Percentiles rank a stretch among this genome's conserved stretches.
Evolutionary conservation across 2,329 filamentous ascomycete species (phyloP).

Genomic region (Pseudocercospora vitis): DNA sequence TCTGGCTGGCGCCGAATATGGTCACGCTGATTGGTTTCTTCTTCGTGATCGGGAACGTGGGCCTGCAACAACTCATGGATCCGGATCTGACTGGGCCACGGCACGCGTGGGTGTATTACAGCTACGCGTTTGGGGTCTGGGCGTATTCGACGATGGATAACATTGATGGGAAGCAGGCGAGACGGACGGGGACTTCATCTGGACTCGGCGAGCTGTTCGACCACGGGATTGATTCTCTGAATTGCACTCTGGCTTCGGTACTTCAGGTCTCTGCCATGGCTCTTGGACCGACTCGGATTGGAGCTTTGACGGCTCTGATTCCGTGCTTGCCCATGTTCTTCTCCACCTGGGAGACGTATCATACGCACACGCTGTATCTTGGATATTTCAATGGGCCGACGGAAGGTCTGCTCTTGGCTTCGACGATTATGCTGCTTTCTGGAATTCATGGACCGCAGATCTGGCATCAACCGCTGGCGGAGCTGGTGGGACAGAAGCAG

Average conservation of each 20-base stretch:
- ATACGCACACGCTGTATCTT: conserved; percentile 94
- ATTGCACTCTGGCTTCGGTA: conserved; percentile 90
- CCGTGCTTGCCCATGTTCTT: conserved; percentile 98
- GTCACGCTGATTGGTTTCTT: conserved; percentile 93
- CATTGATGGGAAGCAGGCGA: conserved; percentile 95
- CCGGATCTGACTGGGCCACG: conserved; percentile 75
- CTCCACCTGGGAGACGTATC: conserved; percentile 99
- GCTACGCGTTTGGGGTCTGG: conserved; percentile 93
- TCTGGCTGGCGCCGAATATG: conserved; percentile 98
- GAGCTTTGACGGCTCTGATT: conserved; percentile 86
- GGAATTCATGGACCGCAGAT: conserved; percentile 85
- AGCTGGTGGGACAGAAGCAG: conserved; percentile 61
- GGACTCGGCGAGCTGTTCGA: conserved; percentile 96
- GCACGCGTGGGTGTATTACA: conserved; percentile 91
- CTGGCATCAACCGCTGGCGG: conserved; percentile 74
- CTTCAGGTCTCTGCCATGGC: conserved; percentile 93
- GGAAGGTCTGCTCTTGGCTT: conserved; percentile 88
- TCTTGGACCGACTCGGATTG: conserved; percentile 76
- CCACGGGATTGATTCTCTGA: conserved; percentile 96
- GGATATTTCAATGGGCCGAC: conserved; percentile 97
- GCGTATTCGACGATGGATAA: conserved; percentile 99
- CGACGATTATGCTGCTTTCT: conserved; percentile 78
- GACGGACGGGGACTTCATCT: conserved; percentile 90
- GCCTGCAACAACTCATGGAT: conserved; percentile 72
- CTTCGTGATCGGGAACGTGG: conserved; percentile 86